Base-by-base conservation (phyloP, 805 yeast genomes). In the Metschnikowia noctiluminum region DNA sequence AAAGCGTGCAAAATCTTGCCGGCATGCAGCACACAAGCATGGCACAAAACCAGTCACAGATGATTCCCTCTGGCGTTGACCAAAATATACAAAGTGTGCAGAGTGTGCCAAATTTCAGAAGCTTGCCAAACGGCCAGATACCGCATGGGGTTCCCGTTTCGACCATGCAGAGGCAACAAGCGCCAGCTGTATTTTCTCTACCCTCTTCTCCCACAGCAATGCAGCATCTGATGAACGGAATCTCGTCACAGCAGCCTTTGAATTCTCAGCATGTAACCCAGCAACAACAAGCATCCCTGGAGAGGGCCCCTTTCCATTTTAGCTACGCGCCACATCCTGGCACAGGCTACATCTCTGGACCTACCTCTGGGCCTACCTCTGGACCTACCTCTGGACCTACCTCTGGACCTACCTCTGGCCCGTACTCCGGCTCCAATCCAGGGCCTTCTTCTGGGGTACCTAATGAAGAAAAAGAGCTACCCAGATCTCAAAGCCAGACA, bases 151-250 rank as follows among this genome's bases (percentile, higher is more conserved):
- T 39, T 32, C 30, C 42, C 12, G 27, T 28, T 27, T 28, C 42
- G 38, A n/a, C 36, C 42, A 31, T 35, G 16, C 51, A 28, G 14
- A 38, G 47, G 31, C 56, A 38, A 44, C 52, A 35, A 35, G 57
- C 56, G 26, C 52, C 55, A 11, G 67, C 67, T 7, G 51, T 61
- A 8, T 65, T 64, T 45, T 64, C 69, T 35, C 40, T 65, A 13
- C 68, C 70, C 26, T 55, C 68, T 5, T 62, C 68, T 5, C 70
- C 70, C 14, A 62, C 68, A 8, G 54, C 43, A 27, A 32, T 36
- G 40, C 48, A 40, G 34, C 53, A 49, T 21, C 13, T 11, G 11
- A 11, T 30, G 15, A 8, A 30, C 8, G 32, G 32, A 11, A 30
- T 8, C 11, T 30, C 32, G 11, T 11, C 27, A 36, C 13, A 28